Evolutionary conservation across 768 basidiomycete genomes (phyloP).

Genomic region (Gymnopilus junonius): DNA sequence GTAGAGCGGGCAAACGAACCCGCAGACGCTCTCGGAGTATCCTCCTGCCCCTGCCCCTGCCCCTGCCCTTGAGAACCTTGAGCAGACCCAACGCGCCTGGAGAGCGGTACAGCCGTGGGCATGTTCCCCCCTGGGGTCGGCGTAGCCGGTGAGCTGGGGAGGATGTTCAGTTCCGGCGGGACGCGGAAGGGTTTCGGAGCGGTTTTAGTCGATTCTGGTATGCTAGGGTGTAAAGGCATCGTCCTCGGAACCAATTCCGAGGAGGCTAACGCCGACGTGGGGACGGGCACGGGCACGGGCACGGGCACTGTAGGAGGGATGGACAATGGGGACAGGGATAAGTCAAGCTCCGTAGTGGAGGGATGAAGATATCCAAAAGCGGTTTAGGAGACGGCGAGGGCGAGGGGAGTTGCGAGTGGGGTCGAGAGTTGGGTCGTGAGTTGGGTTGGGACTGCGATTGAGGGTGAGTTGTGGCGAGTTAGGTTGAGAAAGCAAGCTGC

Average conservation of each 20-base stretch:
- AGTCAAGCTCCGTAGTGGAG: conserved; percentile 8
- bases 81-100: not conserved
- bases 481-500: too few species aligned
- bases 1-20: conserved; percentile 21
- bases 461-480: too few species aligned
- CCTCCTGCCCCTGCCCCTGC: conserved; percentile 6
- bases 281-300: too few species aligned
- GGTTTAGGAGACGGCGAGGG: conserved; percentile 24
- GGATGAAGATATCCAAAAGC: conserved; percentile 24
- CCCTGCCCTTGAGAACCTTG: too few species aligned
- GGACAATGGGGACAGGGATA: too few species aligned
- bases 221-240: too few species aligned
- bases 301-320: too few species aligned
- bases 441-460: too few species aligned
- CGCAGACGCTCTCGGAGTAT: conserved; percentile 21
- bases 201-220: too few species aligned
- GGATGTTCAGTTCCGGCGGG: conserved; percentile 21
- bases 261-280: too few species aligned
- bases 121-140: conserved; percentile 23
- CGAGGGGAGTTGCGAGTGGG: conserved; percentile 1
- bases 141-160: conserved; percentile 27
- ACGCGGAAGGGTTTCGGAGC: conserved; percentile 15
- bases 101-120: conserved; percentile 23
- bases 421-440: too few species aligned
- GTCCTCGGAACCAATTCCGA: too few species aligned